Percentiles rank a stretch among this genome's conserved stretches.
These are phyloP conservation scores for Solanum hybrid DNA, from an alignment of 305 asterid genomes.

Conservation along the genomic window DNA sequence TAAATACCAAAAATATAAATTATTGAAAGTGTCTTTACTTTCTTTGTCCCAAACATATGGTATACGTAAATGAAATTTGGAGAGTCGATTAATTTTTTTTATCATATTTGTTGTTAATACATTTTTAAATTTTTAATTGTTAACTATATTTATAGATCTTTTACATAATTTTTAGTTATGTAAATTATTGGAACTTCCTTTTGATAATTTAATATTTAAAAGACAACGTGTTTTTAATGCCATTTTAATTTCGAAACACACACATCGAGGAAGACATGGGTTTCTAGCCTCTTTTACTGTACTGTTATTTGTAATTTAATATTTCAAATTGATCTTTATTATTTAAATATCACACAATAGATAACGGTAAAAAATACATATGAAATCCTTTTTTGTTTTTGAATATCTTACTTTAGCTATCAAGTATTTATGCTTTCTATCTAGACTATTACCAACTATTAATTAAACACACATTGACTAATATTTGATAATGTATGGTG, in stretches of 20 bases:
- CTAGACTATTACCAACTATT: too few species aligned
- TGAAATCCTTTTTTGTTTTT: background rate
- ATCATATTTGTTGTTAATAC: too few species aligned
- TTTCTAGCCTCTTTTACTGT: background rate
- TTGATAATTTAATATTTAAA: too few species aligned
- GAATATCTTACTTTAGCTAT: background rate
- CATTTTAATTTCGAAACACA: background rate
- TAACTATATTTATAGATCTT: too few species aligned
- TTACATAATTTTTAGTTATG: too few species aligned
- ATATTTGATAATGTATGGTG: background rate
- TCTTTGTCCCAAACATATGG: background rate
- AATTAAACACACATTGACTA: too few species aligned
- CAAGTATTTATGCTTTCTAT: too few species aligned
- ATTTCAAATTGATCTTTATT: background rate
- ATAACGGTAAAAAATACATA: background rate
- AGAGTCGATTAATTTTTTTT: background rate
- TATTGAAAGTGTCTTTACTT: background rate
- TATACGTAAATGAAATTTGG: too few species aligned
- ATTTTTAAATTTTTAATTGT: too few species aligned
- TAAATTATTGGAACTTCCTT: too few species aligned
- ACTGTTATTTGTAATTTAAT: too few species aligned
- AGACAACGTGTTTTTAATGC: background rate
- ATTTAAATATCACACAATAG: background rate
- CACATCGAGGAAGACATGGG: background rate
- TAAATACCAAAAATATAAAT: too few species aligned